These are phyloP conservation scores for Aleurites moluccanus DNA, from an alignment of 441 rosid species.

Conservation along the genomic window DNA sequence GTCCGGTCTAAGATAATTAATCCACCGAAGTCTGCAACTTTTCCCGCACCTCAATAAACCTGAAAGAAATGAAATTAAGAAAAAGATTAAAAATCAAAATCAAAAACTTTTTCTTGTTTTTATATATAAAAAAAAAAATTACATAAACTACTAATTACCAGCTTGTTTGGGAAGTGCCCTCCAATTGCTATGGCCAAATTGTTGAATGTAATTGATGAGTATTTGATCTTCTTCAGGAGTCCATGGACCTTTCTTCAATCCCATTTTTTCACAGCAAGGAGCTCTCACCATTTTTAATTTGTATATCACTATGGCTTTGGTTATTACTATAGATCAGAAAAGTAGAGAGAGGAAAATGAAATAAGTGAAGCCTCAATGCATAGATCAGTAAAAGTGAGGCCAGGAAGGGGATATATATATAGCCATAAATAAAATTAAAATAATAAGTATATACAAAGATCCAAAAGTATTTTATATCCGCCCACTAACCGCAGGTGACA, in stretches of 20 bases:
- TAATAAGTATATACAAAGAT: neutral
- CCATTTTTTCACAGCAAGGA: slow-evolving; percentile 67
- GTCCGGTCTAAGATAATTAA: slow-evolving; percentile 51
- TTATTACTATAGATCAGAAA: no score
- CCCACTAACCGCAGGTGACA: neutral
- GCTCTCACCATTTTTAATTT: slow-evolving; percentile 47
- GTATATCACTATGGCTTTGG: no score
- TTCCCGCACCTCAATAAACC: slow-evolving; percentile 55
- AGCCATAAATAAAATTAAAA: neutral
- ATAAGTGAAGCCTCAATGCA: neutral
- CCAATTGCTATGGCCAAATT: slow-evolving; percentile 57
- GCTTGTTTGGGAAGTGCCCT: slow-evolving; percentile 64
- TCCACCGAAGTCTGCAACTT: slow-evolving; percentile 60
- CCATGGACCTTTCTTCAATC: slow-evolving; percentile 63
- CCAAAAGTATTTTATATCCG: neutral
- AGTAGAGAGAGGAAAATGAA: neutral
- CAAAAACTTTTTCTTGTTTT: neutral
- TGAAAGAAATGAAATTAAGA: slow-evolving; percentile 7
- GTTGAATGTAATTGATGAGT: slow-evolving; percentile 40
- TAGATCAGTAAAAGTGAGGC: neutral
- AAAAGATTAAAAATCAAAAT: neutral
- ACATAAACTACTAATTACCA: slow-evolving; percentile 25
- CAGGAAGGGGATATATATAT: neutral
- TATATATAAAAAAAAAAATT: no score
- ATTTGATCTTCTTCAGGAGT: slow-evolving; percentile 50